Conservation (phyloP, 2,329 filamentous ascomycete species). For the Chaetothyriales sp. region DNA sequence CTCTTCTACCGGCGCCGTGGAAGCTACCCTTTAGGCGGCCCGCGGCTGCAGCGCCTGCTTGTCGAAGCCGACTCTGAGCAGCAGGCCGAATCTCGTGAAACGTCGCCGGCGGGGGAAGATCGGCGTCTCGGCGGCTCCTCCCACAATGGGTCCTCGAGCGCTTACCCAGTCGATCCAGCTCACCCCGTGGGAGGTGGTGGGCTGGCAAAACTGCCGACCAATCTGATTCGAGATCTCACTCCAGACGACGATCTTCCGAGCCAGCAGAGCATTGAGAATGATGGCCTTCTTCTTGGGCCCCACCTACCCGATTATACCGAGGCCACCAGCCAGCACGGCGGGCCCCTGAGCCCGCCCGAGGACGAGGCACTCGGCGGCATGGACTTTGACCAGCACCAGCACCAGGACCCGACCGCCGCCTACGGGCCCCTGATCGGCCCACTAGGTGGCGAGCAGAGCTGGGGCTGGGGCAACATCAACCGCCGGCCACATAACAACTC, state of each 20-base stretch:
- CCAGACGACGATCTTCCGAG: slow-evolving; percentile 4
- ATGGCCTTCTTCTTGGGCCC: neutral
- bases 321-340: neutral
- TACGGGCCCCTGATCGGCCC: neutral
- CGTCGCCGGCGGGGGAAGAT: slow-evolving; percentile 59
- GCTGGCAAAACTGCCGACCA: slow-evolving; percentile 31
- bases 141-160: slow-evolving; percentile 83
- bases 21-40: slow-evolving; percentile 59
- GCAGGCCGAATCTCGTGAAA: slow-evolving; percentile 33
- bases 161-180: slow-evolving; percentile 59
- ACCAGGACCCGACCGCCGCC: too few relatives aligned
- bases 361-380: neutral
- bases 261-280: slow-evolving; percentile 10
- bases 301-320: neutral
- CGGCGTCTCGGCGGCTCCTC: slow-evolving; percentile 76
- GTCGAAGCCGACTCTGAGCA: slow-evolving; percentile 43
- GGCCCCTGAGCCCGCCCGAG: neutral
- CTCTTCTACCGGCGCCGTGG: slow-evolving; percentile 90
- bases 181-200: slow-evolving; percentile 49
- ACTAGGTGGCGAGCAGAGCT: neutral
- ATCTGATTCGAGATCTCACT: slow-evolving; percentile 19
- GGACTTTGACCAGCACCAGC: neutral
- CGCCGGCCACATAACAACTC: slow-evolving; percentile 29
- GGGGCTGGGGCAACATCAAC: slow-evolving; percentile 21
- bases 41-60: slow-evolving; percentile 51